Conservation (phyloP, 768 basidiomycete genomes). For the Russula emetica region DNA sequence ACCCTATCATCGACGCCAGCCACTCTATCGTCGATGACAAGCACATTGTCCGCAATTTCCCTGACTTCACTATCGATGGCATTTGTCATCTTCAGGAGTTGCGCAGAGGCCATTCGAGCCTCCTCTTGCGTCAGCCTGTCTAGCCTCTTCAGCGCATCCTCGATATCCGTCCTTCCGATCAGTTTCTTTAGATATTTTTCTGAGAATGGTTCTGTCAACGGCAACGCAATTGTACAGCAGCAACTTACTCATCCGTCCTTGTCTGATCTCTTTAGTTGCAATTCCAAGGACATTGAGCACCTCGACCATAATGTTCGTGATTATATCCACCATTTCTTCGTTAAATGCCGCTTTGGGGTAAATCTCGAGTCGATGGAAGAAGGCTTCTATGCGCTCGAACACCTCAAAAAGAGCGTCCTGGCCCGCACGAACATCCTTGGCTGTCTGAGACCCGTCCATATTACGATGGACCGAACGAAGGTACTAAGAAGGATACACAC, state of each 20-base stretch:
- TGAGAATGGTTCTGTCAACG: background rate
- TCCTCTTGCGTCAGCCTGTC: slow-evolving; percentile 1
- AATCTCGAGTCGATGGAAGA: background rate
- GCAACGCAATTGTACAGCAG: too few relatives aligned
- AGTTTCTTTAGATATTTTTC: background rate
- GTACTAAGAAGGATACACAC: too few relatives aligned
- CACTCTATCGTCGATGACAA: too few relatives aligned
- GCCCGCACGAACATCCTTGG: background rate
- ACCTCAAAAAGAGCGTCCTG: background rate
- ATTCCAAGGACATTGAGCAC: background rate
- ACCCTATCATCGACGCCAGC: background rate
- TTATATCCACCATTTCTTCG: background rate
- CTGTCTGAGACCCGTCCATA: background rate
- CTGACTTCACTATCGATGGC: background rate
- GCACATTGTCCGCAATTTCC: too few relatives aligned
- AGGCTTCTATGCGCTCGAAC: background rate
- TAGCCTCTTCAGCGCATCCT: background rate
- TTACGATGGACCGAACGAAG: background rate
- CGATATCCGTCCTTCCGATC: background rate
- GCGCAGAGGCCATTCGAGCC: background rate
- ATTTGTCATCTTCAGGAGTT: background rate
- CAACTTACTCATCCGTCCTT: background rate
- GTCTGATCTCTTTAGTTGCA: background rate
- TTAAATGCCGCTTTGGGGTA: background rate
- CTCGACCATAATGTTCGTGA: background rate